Percentiles rank a stretch among this genome's conserved stretches.
phyloP scores from a whole-genome alignment of 805 yeast genomes.

The Schwanniomyces occidentalis region DNA sequence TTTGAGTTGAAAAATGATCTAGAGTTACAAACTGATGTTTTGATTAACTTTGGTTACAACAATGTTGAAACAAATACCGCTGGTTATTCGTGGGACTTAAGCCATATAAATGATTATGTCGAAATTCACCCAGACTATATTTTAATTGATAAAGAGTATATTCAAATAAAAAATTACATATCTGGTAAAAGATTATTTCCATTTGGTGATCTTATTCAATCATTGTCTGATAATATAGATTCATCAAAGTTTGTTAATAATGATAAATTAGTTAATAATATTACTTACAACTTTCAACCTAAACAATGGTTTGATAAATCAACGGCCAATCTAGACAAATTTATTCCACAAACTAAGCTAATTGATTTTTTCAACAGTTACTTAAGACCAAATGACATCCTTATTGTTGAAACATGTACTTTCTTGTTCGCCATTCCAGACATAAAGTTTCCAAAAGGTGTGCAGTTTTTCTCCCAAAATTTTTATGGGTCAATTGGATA shows the following conservation, averaged over 20 bases:
- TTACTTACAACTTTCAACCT: slow-evolving; percentile 15
- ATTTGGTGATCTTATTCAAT: slow-evolving; percentile 31
- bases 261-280: slow-evolving; percentile 12
- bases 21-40: slow-evolving; percentile 59
- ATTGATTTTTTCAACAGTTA: slow-evolving; percentile 32
- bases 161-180: slow-evolving; percentile 17
- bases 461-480: slow-evolving; percentile 60
- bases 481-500: slow-evolving; percentile 87
- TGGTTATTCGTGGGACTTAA: slow-evolving; percentile 19
- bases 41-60: slow-evolving; percentile 69
- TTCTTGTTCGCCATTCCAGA: slow-evolving; percentile 78
- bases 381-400: slow-evolving; percentile 62
- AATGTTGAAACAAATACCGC: slow-evolving; percentile 34
- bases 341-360: slow-evolving; percentile 33
- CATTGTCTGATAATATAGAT: slow-evolving; percentile 24
- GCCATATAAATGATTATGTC: slow-evolving; percentile 27
- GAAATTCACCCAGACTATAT: slow-evolving; percentile 45
- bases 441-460: slow-evolving; percentile 55
- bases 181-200: slow-evolving; percentile 28
- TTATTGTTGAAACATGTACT: slow-evolving; percentile 84
- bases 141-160: slow-evolving; percentile 30
- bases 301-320: slow-evolving; percentile 6
- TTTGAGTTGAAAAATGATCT: slow-evolving; percentile 17
- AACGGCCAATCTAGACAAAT: slow-evolving; percentile 3
- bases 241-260: slow-evolving; percentile 10